phyloP scores from a whole-genome alignment of 1,284 basidiomycete genomes.

The Veloboletus limbatus region DNA sequence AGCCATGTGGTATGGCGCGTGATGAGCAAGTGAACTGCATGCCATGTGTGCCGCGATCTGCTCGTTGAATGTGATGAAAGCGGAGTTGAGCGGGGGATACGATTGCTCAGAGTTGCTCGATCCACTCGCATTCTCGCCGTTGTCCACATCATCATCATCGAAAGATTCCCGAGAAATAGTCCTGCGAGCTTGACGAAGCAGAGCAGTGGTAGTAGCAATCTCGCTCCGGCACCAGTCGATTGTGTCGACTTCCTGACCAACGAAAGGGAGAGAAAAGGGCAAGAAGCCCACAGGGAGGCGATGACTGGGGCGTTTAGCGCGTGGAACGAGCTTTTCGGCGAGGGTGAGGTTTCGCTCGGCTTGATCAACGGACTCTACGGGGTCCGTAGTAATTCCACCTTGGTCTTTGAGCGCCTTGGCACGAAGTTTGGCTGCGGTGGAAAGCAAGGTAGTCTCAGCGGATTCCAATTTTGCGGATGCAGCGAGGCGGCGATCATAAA shows the following conservation, averaged over 20 bases:
- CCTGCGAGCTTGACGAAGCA: slow-evolving; percentile 50
- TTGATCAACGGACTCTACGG: slow-evolving; percentile 21
- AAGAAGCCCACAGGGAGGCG: slow-evolving; percentile 59
- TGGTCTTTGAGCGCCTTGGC: slow-evolving; percentile 47
- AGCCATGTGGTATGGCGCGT: slow-evolving; percentile 76
- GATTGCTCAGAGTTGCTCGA: slow-evolving; percentile 35
- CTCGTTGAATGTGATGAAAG: slow-evolving; percentile 91
- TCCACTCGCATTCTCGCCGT: slow-evolving; percentile 24
- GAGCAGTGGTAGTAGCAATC: slow-evolving; percentile 51
- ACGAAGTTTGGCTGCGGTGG: slow-evolving; percentile 68
- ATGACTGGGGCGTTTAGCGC: slow-evolving; percentile 74
- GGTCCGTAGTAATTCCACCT: slow-evolving; percentile 16
- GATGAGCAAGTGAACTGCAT: slow-evolving; percentile 67
- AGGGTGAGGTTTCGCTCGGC: slow-evolving; percentile 47
- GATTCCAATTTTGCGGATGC: slow-evolving; percentile 81
- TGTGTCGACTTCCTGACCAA: slow-evolving; percentile 84
- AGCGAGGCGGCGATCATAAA: slow-evolving; percentile 75
- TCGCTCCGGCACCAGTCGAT: slow-evolving; percentile 87
- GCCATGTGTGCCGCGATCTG: slow-evolving; percentile 94
- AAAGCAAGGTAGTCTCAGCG: slow-evolving; percentile 77
- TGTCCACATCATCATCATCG: slow-evolving; percentile 18
- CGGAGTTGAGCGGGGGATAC: slow-evolving; percentile 77
- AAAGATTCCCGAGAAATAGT: slow-evolving; percentile 29
- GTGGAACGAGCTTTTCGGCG: slow-evolving; percentile 62
- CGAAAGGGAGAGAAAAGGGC: slow-evolving; percentile 62